Base-by-base conservation (phyloP, 2,329 filamentous ascomycete genomes). In the Kalmusia sp. region DNA sequence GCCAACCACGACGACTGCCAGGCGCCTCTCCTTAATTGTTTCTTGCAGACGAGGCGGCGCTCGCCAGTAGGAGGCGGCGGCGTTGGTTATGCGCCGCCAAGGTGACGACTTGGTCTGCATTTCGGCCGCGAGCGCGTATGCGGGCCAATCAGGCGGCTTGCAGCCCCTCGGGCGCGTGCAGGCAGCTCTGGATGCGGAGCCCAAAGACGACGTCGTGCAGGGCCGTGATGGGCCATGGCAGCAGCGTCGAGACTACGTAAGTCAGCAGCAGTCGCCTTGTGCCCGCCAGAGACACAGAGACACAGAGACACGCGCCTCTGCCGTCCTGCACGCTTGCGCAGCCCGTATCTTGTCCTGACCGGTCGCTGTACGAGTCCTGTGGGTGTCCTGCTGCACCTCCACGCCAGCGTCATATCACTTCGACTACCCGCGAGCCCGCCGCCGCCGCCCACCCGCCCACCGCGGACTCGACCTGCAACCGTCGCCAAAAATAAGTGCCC, bases 91-190 rank as follows among this genome's bases (percentile, higher is more conserved):
- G 68, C 64, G 65, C 61, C 56, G 66, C 68, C 66, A 70, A 70
- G 67, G 67, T 69, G 68, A 69, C 54, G 53, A 54, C n/a, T 55
- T 40, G 63, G 65, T 54, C 65, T 49, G 37, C 40, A 59, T 63
- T 56, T 56, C 65, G 68, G 68, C 59, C 68, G 59, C 63, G 59
- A 58, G 69, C 67, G 68, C 65, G 65, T 70, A 69, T 57, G 59
- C 41, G 37, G 51, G 11, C 65, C 68, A 70, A 70, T 70, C 52
- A 67, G 51, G 51, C 39, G 25, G 3, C 19, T 24, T 38, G 30
- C 46, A 52, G 57, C 54, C 55, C 58, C 40, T 61, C 56, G 55
- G 58, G 56, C 55, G 57, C 48, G 49, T 55, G 54, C 51, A 53
- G 54, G 37, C 7, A 22, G 30, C 30, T 15, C n/a, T 28, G 22